These are phyloP conservation scores for Backusella parvicylindrica DNA, from an alignment of 192 early-diverging fungal species.

Conservation along the genomic window DNA sequence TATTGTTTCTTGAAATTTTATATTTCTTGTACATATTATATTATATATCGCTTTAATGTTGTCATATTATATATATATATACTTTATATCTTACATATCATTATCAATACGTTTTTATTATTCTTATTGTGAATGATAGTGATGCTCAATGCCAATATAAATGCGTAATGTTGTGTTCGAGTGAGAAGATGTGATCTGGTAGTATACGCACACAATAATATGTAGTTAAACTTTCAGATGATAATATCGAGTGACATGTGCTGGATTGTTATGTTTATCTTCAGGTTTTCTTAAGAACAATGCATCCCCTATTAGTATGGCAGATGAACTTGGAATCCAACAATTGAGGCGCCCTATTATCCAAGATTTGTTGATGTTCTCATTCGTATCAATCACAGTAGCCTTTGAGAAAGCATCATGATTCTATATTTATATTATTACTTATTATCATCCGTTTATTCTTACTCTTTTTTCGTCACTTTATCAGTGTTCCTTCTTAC, in stretches of 20 bases:
- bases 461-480: neutral
- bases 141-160: neutral
- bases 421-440: neutral
- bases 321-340: neutral
- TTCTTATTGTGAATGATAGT: neutral
- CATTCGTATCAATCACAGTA: neutral
- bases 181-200: too few species aligned
- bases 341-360: neutral
- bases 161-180: neutral
- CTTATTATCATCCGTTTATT: neutral
- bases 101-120: too few species aligned
- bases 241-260: neutral
- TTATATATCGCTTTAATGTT: neutral
- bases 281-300: neutral
- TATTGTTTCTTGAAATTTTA: neutral
- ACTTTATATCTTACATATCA: too few species aligned
- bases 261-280: neutral
- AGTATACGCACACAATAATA: neutral
- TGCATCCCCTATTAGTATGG: neutral
- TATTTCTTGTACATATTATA: neutral
- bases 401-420: neutral
- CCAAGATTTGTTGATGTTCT: neutral
- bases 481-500: neutral
- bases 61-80: neutral
- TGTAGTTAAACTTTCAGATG: neutral